These are phyloP conservation scores for Phellinidium pouzarii DNA, from an alignment of 1,284 basidiomycete genomes.

Conservation along the genomic window DNA sequence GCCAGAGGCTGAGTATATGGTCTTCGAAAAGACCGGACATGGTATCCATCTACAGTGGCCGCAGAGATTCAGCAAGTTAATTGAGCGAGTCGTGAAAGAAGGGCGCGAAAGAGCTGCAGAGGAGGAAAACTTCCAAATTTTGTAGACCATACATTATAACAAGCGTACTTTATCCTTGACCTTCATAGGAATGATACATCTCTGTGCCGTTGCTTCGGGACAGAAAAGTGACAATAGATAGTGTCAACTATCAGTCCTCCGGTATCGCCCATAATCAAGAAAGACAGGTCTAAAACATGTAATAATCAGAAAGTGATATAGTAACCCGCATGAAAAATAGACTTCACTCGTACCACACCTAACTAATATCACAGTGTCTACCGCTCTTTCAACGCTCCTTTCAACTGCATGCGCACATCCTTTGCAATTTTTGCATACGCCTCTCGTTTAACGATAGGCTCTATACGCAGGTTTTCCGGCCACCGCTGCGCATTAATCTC, in stretches of 20 bases:
- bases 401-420: slow-evolving; percentile 11
- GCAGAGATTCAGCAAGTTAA: slow-evolving; percentile 46
- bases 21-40: slow-evolving; percentile 66
- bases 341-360: too few relatives aligned
- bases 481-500: slow-evolving; percentile 5
- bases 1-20: slow-evolving; percentile 60
- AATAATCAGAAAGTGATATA: too few relatives aligned
- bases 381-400: slow-evolving; percentile 16
- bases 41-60: slow-evolving; percentile 52
- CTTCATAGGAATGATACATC: background rate
- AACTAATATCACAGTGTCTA: background rate
- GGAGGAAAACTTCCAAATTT: background rate
- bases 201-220: too few relatives aligned
- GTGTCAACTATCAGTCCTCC: background rate
- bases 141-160: background rate
- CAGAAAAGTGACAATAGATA: too few relatives aligned
- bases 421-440: slow-evolving; percentile 13
- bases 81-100: slow-evolving; percentile 53
- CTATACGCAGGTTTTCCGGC: slow-evolving; percentile 17
- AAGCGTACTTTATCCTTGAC: background rate
- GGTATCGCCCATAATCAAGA: background rate
- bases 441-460: slow-evolving; percentile 13
- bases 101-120: slow-evolving; percentile 27
- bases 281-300: too few relatives aligned
- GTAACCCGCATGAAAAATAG: too few relatives aligned